These are phyloP conservation scores for Aspergillus sojae DNA, from an alignment of 2,329 filamentous ascomycete genomes.

Conservation along the genomic window DNA sequence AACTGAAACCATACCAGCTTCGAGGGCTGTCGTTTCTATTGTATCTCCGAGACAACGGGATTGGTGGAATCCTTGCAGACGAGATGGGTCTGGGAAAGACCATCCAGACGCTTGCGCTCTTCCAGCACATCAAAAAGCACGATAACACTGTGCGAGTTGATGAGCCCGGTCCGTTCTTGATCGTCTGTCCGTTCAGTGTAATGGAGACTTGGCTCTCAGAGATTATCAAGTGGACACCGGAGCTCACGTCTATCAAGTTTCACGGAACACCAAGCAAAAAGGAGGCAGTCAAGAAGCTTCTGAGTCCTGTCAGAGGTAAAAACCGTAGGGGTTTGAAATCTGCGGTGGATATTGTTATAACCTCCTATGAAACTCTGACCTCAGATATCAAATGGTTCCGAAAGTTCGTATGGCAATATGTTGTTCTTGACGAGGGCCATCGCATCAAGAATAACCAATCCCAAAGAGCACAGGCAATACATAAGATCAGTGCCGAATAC, in stretches of 20 bases:
- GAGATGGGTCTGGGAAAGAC: conserved; percentile 39
- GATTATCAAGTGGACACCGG: conserved; percentile 49
- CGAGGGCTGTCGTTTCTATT: conserved; percentile 54
- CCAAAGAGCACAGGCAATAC: conserved; percentile 46
- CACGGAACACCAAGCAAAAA: conserved; percentile 51
- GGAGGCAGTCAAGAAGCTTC: conserved; percentile 26
- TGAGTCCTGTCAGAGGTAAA: conserved; percentile 8
- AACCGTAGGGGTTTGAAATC: too few relatives aligned
- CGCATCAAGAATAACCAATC: conserved; percentile 55
- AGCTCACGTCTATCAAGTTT: conserved; percentile 50
- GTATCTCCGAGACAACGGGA: conserved; percentile 33
- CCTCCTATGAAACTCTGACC: conserved; percentile 54
- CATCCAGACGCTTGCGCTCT: conserved; percentile 39
- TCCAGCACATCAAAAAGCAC: conserved; percentile 52
- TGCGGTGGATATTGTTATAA: conserved; percentile 42
- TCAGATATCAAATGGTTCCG: conserved; percentile 54
- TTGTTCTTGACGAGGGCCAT: conserved; percentile 58
- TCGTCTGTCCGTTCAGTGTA: conserved; percentile 56
- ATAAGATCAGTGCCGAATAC: conserved; percentile 50
- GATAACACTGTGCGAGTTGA: conserved; percentile 9
- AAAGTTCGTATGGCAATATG: conserved; percentile 55
- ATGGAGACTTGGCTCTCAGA: conserved; percentile 54
- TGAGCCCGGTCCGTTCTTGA: conserved; percentile 28
- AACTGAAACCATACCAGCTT: conserved; percentile 56
- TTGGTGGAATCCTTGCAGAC: conserved; percentile 31